phyloP scores from a whole-genome alignment of 148 eudicot genomes.

The Camellia lanceoleosa region DNA sequence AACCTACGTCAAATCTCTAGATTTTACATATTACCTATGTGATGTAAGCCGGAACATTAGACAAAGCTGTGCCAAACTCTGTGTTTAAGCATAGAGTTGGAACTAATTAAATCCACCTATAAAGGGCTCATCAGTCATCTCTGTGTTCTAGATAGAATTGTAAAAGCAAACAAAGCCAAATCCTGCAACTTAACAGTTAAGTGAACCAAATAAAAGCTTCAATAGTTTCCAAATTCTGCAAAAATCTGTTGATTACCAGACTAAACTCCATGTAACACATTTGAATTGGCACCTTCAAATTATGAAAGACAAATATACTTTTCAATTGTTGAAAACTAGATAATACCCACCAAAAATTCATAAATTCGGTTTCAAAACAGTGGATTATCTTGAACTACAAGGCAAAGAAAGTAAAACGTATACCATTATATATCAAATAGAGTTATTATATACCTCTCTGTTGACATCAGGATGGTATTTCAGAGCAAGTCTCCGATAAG shows the following conservation, averaged over 20 bases:
- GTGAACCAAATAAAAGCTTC: not conserved
- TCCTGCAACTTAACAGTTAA: not conserved
- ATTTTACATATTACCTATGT: not conserved
- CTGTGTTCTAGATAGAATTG: not conserved
- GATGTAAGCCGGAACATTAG: not conserved
- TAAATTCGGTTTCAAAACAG: not conserved
- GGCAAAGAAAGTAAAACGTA: not conserved
- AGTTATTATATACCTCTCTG: constrained; percentile 56
- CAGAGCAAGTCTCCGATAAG: constrained; percentile 92
- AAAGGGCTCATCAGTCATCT: not conserved
- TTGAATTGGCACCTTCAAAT: not conserved
- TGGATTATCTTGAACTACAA: not conserved
- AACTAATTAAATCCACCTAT: not conserved
- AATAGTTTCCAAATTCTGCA: not conserved
- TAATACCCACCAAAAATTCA: not conserved
- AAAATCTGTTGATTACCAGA: constrained; percentile 3
- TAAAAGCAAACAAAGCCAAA: not conserved
- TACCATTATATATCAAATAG: not conserved
- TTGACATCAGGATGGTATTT: constrained; percentile 98
- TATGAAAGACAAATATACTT: not conserved
- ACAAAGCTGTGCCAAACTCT: not conserved
- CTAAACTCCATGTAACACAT: not conserved
- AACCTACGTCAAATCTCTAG: not conserved
- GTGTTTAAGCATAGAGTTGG: not conserved
- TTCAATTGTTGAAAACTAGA: not conserved